Percentiles rank a stretch among this genome's conserved stretches.
These are phyloP conservation scores for Warburgia ugandensis DNA, from an alignment of 164 flowering plant genomes.

Conservation along the genomic window DNA sequence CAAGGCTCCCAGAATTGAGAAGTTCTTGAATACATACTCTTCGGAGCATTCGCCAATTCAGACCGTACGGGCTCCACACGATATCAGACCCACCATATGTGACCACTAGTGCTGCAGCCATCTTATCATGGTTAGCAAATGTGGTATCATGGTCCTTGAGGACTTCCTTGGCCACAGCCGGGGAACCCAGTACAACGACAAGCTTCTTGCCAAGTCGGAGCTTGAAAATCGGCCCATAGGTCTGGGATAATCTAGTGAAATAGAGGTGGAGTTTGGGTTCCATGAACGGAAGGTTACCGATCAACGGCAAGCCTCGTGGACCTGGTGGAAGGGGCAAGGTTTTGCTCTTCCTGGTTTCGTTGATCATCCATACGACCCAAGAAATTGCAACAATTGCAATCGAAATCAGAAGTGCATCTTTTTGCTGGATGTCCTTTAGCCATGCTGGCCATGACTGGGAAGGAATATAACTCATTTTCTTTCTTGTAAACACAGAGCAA, in stretches of 20 bases:
- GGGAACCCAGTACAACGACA: conserved; percentile 18
- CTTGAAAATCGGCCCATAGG: conserved; percentile 26
- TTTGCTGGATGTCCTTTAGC: no score
- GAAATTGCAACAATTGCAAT: not conserved
- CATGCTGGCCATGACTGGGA: no score
- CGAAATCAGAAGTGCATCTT: no score
- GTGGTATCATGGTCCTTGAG: conserved; percentile 9
- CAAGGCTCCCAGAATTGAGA: conserved; percentile 9
- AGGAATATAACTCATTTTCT: no score
- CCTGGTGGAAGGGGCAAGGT: conserved; percentile 16
- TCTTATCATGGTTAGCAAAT: conserved; percentile 12
- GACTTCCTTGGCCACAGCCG: conserved; percentile 5
- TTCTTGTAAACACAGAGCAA: no score
- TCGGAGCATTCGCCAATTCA: conserved; percentile 11
- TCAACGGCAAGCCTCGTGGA: conserved; percentile 21
- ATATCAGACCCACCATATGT: no score
- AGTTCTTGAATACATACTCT: conserved; percentile 9
- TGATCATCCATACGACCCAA: not conserved
- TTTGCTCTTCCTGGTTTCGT: not conserved
- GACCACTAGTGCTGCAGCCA: conserved; percentile 7
- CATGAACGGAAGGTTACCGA: no score
- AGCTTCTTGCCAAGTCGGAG: conserved; percentile 21
- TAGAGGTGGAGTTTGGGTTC: conserved; percentile 16
- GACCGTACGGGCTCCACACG: conserved; percentile 4
- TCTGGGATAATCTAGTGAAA: conserved; percentile 11